Evolutionary conservation across 1,139 yeast species (phyloP).

Genomic region (Pichia inconspicua): DNA sequence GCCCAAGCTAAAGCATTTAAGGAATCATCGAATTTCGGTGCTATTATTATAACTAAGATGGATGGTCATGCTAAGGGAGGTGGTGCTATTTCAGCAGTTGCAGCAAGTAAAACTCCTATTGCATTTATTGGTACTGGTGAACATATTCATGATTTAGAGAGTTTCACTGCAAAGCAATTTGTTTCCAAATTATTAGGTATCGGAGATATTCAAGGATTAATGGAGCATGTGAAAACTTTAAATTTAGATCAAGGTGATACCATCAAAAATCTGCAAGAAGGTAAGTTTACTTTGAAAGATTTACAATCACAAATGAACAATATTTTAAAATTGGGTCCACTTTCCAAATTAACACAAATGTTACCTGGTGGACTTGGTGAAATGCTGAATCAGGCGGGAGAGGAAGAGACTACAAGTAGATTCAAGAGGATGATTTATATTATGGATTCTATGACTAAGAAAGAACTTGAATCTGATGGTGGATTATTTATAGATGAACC

Average conservation of each 20-base stretch:
- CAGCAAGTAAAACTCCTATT: slow-evolving; percentile 94
- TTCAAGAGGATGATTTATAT: slow-evolving; percentile 86
- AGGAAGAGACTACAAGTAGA: slow-evolving; percentile 77
- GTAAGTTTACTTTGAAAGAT: slow-evolving; percentile 86
- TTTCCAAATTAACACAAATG: slow-evolving; percentile 90
- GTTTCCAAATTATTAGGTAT: slow-evolving; percentile 86
- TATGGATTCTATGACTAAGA: slow-evolving; percentile 92
- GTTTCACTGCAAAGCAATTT: slow-evolving; percentile 83
- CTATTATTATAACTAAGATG: slow-evolving; percentile 91
- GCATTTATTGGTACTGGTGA: slow-evolving; percentile 98
- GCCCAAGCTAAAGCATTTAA: slow-evolving; percentile 91
- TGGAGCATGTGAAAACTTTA: slow-evolving; percentile 87
- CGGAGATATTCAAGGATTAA: slow-evolving; percentile 88
- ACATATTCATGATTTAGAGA: slow-evolving; percentile 88
- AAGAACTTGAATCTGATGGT: slow-evolving; percentile 90
- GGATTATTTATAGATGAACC: slow-evolving; percentile 74
- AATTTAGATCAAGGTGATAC: slow-evolving; percentile 89
- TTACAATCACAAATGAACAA: slow-evolving; percentile 94
- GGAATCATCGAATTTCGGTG: slow-evolving; percentile 88
- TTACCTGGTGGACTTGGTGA: slow-evolving; percentile 88
- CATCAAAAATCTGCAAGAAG: slow-evolving; percentile 88
- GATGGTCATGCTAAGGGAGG: slow-evolving; percentile 99
- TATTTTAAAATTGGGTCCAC: slow-evolving; percentile 92
- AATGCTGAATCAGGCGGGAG: slow-evolving; percentile 80
- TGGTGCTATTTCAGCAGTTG: slow-evolving; percentile 98